Conservation (phyloP, 176 grass and related monocot genomes). For the Elaeis guineensis region DNA sequence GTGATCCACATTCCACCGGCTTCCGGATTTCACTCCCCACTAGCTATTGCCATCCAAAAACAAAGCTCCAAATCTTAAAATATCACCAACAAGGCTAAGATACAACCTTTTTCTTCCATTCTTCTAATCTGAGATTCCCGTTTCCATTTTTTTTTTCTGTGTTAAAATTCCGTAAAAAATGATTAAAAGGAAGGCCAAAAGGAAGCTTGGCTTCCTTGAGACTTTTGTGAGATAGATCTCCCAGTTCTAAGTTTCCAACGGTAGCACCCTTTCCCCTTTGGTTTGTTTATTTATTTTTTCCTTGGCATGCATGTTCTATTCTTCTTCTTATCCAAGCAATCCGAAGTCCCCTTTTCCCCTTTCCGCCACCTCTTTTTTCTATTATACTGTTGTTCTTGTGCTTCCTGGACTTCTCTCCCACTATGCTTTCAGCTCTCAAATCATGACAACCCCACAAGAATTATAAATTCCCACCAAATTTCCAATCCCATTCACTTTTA, state of each 20-base stretch:
- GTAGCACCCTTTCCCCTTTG: not conserved
- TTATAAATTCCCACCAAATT: constrained; percentile 19
- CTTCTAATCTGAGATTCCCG: not conserved
- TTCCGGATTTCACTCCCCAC: constrained; percentile 2
- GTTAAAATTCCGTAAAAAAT: not conserved
- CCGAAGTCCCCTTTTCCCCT: not conserved
- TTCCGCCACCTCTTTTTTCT: constrained; percentile 4
- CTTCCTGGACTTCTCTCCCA: too few relatives aligned
- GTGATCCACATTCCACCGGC: constrained; percentile 8
- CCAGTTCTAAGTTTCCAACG: not conserved
- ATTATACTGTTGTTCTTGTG: too few relatives aligned
- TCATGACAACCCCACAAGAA: not conserved
- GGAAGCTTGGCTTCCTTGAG: too few relatives aligned
- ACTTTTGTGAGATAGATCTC: too few relatives aligned
- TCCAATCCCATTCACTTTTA: not conserved
- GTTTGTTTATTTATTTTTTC: not conserved
- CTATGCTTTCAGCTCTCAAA: too few relatives aligned
- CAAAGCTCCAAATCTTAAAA: too few relatives aligned
- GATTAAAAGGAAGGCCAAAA: too few relatives aligned
- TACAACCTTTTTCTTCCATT: too few relatives aligned
- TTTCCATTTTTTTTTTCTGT: constrained; percentile 1
- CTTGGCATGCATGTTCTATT: constrained; percentile 2
- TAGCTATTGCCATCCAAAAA: not conserved
- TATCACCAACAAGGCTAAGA: too few relatives aligned
- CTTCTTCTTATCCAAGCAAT: constrained; percentile 24